These are phyloP conservation scores for Penicillium crustosum DNA, from an alignment of 2,329 filamentous ascomycete genomes.

Conservation along the genomic window DNA sequence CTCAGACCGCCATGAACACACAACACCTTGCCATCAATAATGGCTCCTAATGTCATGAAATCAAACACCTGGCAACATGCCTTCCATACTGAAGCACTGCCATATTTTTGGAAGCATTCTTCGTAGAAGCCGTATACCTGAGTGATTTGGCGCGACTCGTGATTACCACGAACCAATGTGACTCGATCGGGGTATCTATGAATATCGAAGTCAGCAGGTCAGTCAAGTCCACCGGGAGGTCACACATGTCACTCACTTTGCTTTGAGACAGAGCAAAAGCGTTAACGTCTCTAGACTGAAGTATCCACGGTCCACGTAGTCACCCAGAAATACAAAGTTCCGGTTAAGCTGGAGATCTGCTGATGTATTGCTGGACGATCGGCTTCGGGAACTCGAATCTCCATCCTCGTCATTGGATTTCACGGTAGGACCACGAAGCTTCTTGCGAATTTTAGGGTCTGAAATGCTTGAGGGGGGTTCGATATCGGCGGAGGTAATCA, in stretches of 20 bases:
- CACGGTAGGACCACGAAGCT: conserved; percentile 60
- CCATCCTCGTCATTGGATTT: conserved; percentile 35
- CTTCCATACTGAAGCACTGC: conserved; percentile 93
- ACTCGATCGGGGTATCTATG: conserved; percentile 86
- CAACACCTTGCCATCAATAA: conserved; percentile 73
- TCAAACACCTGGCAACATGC: conserved; percentile 98
- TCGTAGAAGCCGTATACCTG: conserved; percentile 99
- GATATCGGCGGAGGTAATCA: conserved; percentile 87
- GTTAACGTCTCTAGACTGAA: conserved; percentile 74
- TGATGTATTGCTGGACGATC: conserved; percentile 33
- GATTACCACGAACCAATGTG: conserved; percentile 91
- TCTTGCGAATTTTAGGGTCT: conserved; percentile 81
- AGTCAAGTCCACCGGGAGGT: not conserved
- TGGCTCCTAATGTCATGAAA: conserved; percentile 85
- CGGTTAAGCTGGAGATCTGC: conserved; percentile 53
- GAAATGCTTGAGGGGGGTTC: conserved; percentile 88
- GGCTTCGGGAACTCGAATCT: conserved; percentile 29
- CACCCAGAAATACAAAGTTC: conserved; percentile 71
- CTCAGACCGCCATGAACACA: conserved; percentile 64
- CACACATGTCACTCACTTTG: conserved; percentile 53
- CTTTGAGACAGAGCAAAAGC: conserved; percentile 69
- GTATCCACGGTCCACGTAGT: conserved; percentile 73
- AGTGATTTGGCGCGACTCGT: conserved; percentile 95
- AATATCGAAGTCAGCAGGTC: not conserved
- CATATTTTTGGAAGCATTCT: conserved; percentile 93